Conservation (phyloP, 108 stramenopile species). For the Fragilariopsis cylindrus region DNA sequence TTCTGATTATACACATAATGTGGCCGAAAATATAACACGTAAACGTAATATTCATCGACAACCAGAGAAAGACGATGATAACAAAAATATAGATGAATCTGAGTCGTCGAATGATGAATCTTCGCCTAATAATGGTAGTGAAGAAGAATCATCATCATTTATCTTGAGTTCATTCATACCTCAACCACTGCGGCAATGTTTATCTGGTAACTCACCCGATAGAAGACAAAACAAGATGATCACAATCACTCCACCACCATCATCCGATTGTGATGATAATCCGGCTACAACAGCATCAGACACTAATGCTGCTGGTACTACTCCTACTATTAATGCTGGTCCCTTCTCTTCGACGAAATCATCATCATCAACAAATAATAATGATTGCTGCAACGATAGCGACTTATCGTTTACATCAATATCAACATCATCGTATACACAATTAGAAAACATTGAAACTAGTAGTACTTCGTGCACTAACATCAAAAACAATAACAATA, state of each 20-base stretch:
- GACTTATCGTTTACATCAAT: neutral
- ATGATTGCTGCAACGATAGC: neutral
- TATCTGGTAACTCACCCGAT: neutral
- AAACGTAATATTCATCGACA: constrained; percentile 3
- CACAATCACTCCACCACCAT: neutral
- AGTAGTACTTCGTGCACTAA: too few species aligned
- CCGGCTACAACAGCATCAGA: neutral
- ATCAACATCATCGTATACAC: neutral
- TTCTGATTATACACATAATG: too few species aligned
- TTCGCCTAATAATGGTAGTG: neutral
- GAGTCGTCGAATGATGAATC: neutral
- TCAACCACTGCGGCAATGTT: constrained; percentile 17
- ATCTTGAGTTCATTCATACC: constrained; percentile 3
- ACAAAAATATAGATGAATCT: neutral
- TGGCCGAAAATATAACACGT: neutral
- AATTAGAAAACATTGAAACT: too few species aligned
- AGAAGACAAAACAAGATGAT: constrained; percentile 8
- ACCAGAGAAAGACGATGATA: neutral
- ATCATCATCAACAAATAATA: neutral
- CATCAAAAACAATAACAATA: neutral
- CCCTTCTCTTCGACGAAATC: too few species aligned
- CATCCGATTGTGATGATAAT: too few species aligned
- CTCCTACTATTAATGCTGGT: too few species aligned
- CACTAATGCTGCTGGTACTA: neutral
- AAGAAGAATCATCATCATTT: neutral